Conservation (phyloP, 2,329 filamentous ascomycete genomes). For the Trichoderma citrinoviride region DNA sequence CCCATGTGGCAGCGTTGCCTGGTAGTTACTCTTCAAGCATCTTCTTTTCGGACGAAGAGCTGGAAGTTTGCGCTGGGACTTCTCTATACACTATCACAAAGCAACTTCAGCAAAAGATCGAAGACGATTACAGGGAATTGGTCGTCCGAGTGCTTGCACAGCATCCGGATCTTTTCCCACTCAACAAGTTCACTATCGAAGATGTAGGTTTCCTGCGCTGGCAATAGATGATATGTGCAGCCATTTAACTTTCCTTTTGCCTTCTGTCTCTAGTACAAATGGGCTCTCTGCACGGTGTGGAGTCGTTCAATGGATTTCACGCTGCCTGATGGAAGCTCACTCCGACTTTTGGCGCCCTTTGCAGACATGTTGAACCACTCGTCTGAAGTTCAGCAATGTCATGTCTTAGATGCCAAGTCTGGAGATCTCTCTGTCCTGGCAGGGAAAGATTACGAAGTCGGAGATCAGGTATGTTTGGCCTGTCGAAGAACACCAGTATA, state of each 20-base stretch:
- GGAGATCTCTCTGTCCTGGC: constrained; percentile 33
- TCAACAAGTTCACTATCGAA: constrained; percentile 34
- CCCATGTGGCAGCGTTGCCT: constrained; percentile 34
- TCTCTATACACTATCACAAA: constrained; percentile 36
- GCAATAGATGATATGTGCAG: constrained; percentile 18
- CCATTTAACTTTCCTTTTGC: constrained; percentile 6
- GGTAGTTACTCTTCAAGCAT: constrained; percentile 36
- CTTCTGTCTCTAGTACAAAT: constrained; percentile 35
- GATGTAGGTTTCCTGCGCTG: constrained; percentile 30
- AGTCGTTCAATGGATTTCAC: constrained; percentile 38
- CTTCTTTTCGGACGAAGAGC: constrained; percentile 36
- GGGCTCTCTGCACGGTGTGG: constrained; percentile 33
- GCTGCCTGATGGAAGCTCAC: constrained; percentile 21
- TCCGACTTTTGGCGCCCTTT: constrained; percentile 33
- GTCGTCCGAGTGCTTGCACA: constrained; percentile 30
- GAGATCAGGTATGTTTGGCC: constrained; percentile 35
- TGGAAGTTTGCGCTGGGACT: constrained; percentile 34
- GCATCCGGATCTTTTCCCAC: constrained; percentile 35
- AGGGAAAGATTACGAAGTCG: constrained; percentile 31
- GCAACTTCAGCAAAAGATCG: constrained; percentile 31
- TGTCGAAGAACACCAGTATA: constrained; percentile 12
- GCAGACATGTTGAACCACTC: constrained; percentile 41
- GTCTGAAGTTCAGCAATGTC: constrained; percentile 35
- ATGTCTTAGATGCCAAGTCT: constrained; percentile 35
- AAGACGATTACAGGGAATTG: constrained; percentile 33